Evolutionary conservation across 1,284 basidiomycete genomes (phyloP).

Genomic region (Moesziomyces globuligerus): DNA sequence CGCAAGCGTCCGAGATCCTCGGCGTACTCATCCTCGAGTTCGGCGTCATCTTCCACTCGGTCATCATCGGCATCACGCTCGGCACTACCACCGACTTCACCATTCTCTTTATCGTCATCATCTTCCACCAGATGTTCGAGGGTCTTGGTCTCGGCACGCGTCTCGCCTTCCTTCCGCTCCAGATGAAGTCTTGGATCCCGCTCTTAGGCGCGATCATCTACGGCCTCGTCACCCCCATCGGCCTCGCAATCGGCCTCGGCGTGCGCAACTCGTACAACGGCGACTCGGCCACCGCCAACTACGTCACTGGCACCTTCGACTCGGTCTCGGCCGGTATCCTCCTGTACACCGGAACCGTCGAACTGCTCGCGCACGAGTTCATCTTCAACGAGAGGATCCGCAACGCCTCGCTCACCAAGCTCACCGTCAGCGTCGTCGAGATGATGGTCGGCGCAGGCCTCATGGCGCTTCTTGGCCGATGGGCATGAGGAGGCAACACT

Average conservation of each 20-base stretch:
- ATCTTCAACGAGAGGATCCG: conserved; percentile 68
- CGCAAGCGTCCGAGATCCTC: conserved; percentile 77
- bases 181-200: conserved; percentile 44
- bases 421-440: conserved; percentile 60
- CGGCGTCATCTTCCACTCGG: conserved; percentile 84
- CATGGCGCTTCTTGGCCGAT: conserved; percentile 69
- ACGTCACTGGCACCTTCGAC: conserved; percentile 64
- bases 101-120: conserved; percentile 85
- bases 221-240: conserved; percentile 64
- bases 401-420: conserved; percentile 62
- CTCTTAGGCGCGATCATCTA: conserved; percentile 51
- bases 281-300: conserved; percentile 60
- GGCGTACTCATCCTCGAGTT: conserved; percentile 88
- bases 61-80: conserved; percentile 92
- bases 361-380: conserved; percentile 66
- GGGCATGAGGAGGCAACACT: conserved; percentile 51
- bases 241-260: conserved; percentile 65
- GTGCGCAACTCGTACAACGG: conserved; percentile 63
- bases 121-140: conserved; percentile 72
- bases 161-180: conserved; percentile 50
- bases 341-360: conserved; percentile 66
- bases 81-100: conserved; percentile 83
- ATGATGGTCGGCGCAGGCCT: conserved; percentile 68
- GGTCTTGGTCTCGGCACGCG: conserved; percentile 65
- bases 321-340: conserved; percentile 64